A percentile compares a stretch with the other conserved stretches of the same genome.
phyloP scores from a whole-genome alignment of 2,329 filamentous ascomycete genomes.

The Beauveria asiatica region DNA sequence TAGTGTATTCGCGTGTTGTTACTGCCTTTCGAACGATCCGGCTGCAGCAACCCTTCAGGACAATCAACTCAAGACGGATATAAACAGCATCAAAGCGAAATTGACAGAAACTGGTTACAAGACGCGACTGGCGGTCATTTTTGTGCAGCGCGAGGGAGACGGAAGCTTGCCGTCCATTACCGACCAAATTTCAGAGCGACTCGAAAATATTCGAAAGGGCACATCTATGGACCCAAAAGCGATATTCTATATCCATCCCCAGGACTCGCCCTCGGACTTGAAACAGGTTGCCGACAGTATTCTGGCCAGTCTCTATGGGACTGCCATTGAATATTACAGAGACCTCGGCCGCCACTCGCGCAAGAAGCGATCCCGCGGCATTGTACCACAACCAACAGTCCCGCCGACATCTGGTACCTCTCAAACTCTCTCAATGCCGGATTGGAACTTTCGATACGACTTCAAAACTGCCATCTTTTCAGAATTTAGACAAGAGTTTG shows the following conservation, averaged over 20 bases:
- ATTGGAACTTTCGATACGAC: slow-evolving; percentile 92
- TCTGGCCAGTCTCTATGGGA: slow-evolving; percentile 62
- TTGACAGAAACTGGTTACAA: slow-evolving; percentile 66
- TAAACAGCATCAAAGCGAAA: slow-evolving; percentile 65
- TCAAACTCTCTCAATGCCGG: slow-evolving; percentile 72
- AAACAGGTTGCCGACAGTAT: slow-evolving; percentile 66
- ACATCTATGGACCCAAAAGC: slow-evolving; percentile 76
- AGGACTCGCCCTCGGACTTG: slow-evolving; percentile 62
- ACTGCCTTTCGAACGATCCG: slow-evolving; percentile 63
- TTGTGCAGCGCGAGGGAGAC: slow-evolving; percentile 24
- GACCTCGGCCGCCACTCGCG: slow-evolving; percentile 88
- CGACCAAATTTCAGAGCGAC: slow-evolving; percentile 58
- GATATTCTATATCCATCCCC: slow-evolving; percentile 75
- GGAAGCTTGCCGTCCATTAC: slow-evolving; percentile 37
- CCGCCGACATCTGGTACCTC: slow-evolving; percentile 79
- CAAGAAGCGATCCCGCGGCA: slow-evolving; percentile 75
- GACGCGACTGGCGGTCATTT: slow-evolving; percentile 64
- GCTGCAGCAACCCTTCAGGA: slow-evolving; percentile 72
- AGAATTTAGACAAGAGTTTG: slow-evolving; percentile 89
- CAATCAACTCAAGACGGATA: slow-evolving; percentile 79
- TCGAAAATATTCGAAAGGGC: slow-evolving; percentile 69
- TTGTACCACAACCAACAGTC: slow-evolving; percentile 70
- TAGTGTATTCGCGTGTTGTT: slow-evolving; percentile 73
- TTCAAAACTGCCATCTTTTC: slow-evolving; percentile 87
- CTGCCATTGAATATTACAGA: slow-evolving; percentile 81